Base-by-base conservation (phyloP, 768 basidiomycete species). In the Mycena galopus region DNA sequence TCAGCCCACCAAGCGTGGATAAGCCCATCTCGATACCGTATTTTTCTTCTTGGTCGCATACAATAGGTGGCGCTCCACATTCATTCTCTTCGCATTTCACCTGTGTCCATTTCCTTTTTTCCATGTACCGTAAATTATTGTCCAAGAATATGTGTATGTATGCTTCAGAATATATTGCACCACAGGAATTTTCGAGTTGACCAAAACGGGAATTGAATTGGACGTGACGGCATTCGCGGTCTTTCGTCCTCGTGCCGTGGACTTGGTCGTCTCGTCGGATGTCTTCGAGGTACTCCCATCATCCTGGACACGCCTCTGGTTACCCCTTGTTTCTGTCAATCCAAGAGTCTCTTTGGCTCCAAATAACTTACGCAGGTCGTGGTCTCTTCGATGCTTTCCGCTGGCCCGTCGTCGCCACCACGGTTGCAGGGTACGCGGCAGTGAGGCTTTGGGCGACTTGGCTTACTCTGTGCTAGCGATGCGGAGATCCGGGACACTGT, bases 301-400 rank as follows among this genome's bases (percentile, higher is more conserved):
- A 4, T 83, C 92, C 23, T 85, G 92, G 42, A 79, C 87, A 4
- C 80, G 50, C 72, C 17, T 60, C 71, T 21, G 53, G 63, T 25
- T 95, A 95, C 80, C 94, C 94, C 0, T 79, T 85, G 16, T 95
- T 95, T 80, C 85, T 95, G 9, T 87, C 93, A 2, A 73, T 92
- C 4, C 85, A 84, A 17, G 88, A 93, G 29, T 91, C 93, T 0
- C 77, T 89, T 21, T 78, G 82, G 76, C 82, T 94, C 4, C 94
- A 95, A 76, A 70, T 89, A 12, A 84, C 80, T 62, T 95, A 90
- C 83, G 85, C 88, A 17, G 84, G 85, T 75, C 81, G 81, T 12
- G 94, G 94, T 19, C 78, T 95, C 14, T 77, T 88, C 50, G 94
- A 95, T 82, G 89, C 93, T 17, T 93, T 89, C 79, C 88, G 93